These are phyloP conservation scores for Globisporangium spinosum DNA, from an alignment of 352 stramenopile species.

Conservation along the genomic window DNA sequence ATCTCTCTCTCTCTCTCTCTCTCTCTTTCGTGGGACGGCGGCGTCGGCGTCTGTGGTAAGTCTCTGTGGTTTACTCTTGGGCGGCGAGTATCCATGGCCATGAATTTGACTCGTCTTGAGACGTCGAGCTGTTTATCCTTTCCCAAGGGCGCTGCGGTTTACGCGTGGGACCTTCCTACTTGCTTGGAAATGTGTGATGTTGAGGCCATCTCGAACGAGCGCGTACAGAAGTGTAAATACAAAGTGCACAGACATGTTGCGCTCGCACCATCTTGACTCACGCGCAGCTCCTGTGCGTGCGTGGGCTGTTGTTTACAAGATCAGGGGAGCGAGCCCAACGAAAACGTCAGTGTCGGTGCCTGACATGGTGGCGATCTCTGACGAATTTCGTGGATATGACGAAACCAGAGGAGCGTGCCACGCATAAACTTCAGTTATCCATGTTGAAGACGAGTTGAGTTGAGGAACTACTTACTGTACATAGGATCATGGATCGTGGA, in stretches of 20 bases:
- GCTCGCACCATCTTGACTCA: neutral
- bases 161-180: neutral
- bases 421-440: neutral
- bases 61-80: too few relatives aligned
- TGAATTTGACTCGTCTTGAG: too few relatives aligned
- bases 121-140: neutral
- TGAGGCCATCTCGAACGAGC: too few relatives aligned
- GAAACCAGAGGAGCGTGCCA: neutral
- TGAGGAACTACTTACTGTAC: too few relatives aligned
- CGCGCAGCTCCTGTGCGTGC: too few relatives aligned
- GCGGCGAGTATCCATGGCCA: too few relatives aligned
- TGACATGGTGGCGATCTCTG: neutral
- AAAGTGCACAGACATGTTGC: neutral
- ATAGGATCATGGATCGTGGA: too few relatives aligned
- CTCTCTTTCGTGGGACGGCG: too few relatives aligned
- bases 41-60: too few relatives aligned
- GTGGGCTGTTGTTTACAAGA: neutral
- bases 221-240: neutral
- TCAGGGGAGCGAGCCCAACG: neutral
- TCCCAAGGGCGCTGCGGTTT: neutral
- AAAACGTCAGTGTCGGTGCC: neutral
- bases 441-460: too few relatives aligned
- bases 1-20: too few relatives aligned
- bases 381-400: neutral
- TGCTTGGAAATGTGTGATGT: neutral